A percentile compares a stretch with the other conserved stretches of the same genome.
phyloP scores from a whole-genome alignment of 768 basidiomycete genomes.

The Cyclocybe aegerita region DNA sequence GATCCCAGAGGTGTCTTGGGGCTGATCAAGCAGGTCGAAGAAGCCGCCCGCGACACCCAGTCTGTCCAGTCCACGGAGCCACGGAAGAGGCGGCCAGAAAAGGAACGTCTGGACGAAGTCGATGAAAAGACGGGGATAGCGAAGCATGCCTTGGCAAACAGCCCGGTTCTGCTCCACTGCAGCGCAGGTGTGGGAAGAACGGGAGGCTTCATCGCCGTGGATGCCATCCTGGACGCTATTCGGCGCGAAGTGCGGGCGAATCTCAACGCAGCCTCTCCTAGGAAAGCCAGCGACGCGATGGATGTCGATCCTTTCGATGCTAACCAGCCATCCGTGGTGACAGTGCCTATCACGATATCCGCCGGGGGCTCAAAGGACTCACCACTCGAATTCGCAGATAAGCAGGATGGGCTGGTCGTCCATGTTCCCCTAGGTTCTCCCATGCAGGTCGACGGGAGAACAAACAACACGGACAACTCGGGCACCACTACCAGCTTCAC shows the following conservation, averaged over 20 bases:
- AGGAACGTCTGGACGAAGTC: slow-evolving; percentile 35
- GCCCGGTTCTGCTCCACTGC: slow-evolving; percentile 81
- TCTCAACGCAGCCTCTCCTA: neutral
- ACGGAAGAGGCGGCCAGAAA: slow-evolving; percentile 6
- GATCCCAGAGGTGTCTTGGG: slow-evolving; percentile 73
- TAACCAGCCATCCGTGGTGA: neutral
- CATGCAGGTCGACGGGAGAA: slow-evolving; percentile 24
- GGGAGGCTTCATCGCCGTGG: slow-evolving; percentile 89
- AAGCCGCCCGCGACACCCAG: slow-evolving; percentile 35
- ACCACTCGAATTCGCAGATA: neutral
- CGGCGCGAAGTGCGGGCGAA: slow-evolving; percentile 50
- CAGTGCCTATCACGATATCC: slow-evolving; percentile 5
- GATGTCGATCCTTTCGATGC: slow-evolving; percentile 24
- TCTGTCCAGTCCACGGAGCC: slow-evolving; percentile 9
- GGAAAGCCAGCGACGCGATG: slow-evolving; percentile 21
- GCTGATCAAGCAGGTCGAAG: slow-evolving; percentile 71
- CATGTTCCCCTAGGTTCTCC: slow-evolving; percentile 28
- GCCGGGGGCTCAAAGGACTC: neutral
- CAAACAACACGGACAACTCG: slow-evolving; percentile 13
- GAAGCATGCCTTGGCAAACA: slow-evolving; percentile 46
- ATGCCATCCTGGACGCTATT: slow-evolving; percentile 79
- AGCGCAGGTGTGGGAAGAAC: slow-evolving; percentile 96
- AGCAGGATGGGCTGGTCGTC: slow-evolving; percentile 18
- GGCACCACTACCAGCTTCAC: slow-evolving; percentile 5
- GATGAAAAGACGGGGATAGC: slow-evolving; percentile 59